A percentile compares a stretch with the other conserved stretches of the same genome.
phyloP scores from a whole-genome alignment of 73 alveolate genomes.

The Urostyla sp. region DNA sequence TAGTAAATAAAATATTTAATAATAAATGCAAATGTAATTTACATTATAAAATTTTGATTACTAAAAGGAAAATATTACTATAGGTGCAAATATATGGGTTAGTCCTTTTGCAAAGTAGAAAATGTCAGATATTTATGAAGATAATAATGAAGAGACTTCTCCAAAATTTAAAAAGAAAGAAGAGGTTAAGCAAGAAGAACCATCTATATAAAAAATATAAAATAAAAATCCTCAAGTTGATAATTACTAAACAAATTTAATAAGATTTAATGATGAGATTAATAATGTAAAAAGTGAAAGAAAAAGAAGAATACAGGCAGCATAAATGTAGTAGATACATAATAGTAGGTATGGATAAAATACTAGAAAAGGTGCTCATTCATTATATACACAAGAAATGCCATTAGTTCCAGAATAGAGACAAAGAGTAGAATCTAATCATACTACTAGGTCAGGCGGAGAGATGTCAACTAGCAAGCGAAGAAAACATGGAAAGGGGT shows the following conservation, averaged over 20 bases:
- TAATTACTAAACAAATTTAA: slow-evolving; percentile 32
- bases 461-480: too few species aligned
- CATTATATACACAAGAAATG: background rate
- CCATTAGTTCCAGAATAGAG: background rate
- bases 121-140: too few species aligned
- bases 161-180: background rate
- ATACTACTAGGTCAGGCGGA: slow-evolving; percentile 48
- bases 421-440: slow-evolving; percentile 29
- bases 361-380: background rate
- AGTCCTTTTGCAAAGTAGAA: too few species aligned
- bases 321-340: background rate
- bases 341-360: background rate
- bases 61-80: too few species aligned
- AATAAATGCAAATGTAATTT: too few species aligned
- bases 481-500: too few species aligned
- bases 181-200: background rate
- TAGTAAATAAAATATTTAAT: too few species aligned
- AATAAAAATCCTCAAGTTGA: slow-evolving; percentile 18
- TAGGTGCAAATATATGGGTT: too few species aligned
- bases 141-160: background rate
- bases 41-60: too few species aligned
- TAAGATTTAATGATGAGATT: slow-evolving; percentile 33
- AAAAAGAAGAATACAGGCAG: background rate
- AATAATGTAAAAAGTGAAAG: slow-evolving; percentile 53
- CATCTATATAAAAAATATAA: background rate